These are phyloP conservation scores for Chlorella sp. DNA, from an alignment of 139 green algal genomes.

Conservation along the genomic window DNA sequence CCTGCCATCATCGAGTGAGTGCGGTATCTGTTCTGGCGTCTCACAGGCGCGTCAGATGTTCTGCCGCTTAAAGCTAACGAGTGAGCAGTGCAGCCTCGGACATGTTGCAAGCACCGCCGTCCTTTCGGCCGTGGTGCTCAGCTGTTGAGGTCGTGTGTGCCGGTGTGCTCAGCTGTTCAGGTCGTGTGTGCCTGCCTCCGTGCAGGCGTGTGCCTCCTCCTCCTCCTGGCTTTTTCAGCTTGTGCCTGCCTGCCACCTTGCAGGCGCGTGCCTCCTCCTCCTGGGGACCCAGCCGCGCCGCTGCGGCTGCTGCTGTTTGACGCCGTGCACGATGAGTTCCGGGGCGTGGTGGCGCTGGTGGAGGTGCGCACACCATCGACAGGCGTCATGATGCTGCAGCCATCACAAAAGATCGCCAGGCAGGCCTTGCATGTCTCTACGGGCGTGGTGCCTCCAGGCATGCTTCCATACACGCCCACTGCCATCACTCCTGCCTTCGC, in stretches of 20 bases:
- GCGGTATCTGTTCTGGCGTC: neutral
- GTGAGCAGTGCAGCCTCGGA: no score
- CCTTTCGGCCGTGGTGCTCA: neutral
- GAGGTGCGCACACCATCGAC: constrained; percentile 23
- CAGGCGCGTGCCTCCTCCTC: constrained; percentile 43
- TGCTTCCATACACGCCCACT: no score
- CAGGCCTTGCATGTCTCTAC: no score
- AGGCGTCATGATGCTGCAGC: no score
- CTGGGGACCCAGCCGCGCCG: constrained; percentile 22
- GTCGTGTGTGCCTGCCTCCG: neutral
- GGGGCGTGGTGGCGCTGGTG: constrained; percentile 47
- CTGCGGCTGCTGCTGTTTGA: constrained; percentile 86
- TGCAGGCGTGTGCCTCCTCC: constrained; percentile 43
- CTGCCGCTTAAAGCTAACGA: no score
- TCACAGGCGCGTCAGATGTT: no score
- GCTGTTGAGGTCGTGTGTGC: no score
- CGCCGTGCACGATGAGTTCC: constrained; percentile 82
- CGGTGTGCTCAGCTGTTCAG: neutral
- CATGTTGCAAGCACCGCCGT: no score
- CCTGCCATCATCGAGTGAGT: constrained; percentile 63
- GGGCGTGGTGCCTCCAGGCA: no score
- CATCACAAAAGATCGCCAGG: no score
- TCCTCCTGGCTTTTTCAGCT: neutral
- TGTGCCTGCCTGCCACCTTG: neutral
- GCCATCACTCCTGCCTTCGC: no score